These are phyloP conservation scores for Geotrichum candidum DNA, from an alignment of 1,139 yeast genomes.

Conservation along the genomic window DNA sequence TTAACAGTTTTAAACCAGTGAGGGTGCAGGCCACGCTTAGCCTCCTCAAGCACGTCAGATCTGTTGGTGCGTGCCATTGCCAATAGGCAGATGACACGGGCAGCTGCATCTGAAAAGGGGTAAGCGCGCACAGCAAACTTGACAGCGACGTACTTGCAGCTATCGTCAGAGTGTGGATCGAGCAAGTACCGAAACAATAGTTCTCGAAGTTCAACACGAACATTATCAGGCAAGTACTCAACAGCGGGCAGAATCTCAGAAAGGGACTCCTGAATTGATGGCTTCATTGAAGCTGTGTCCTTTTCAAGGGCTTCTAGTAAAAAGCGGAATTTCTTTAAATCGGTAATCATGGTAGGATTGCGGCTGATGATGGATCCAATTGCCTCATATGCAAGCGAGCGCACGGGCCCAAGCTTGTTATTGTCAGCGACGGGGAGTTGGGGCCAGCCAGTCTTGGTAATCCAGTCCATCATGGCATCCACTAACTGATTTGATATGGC, in stretches of 20 bases:
- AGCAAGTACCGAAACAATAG: constrained; percentile 41
- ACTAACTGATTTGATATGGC: constrained; percentile 23
- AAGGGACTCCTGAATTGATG: constrained; percentile 69
- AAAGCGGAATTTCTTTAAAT: constrained; percentile 43
- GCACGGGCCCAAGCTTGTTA: constrained; percentile 35
- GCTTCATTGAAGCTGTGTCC: constrained; percentile 56
- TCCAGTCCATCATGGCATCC: constrained; percentile 24
- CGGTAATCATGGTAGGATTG: constrained; percentile 41
- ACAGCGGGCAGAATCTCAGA: constrained; percentile 53
- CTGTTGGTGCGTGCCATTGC: constrained; percentile 55
- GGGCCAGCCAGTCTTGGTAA: constrained; percentile 36
- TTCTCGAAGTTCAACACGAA: constrained; percentile 43
- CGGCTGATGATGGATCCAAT: constrained; percentile 59
- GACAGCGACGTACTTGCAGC: constrained; percentile 57
- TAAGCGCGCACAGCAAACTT: constrained; percentile 62
- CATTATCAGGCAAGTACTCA: constrained; percentile 37
- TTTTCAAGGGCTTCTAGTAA: constrained; percentile 65
- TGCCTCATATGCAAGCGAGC: constrained; percentile 71
- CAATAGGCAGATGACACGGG: constrained; percentile 61
- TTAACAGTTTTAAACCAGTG: constrained; percentile 48
- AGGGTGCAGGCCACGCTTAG: constrained; percentile 77
- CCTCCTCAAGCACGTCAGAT: constrained; percentile 74
- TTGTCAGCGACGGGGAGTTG: constrained; percentile 27
- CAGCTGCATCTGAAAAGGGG: constrained; percentile 62
- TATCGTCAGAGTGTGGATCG: constrained; percentile 26